These are phyloP conservation scores for Stentor coeruleus DNA, from an alignment of 73 alveolate genomes.

Conservation along the genomic window DNA sequence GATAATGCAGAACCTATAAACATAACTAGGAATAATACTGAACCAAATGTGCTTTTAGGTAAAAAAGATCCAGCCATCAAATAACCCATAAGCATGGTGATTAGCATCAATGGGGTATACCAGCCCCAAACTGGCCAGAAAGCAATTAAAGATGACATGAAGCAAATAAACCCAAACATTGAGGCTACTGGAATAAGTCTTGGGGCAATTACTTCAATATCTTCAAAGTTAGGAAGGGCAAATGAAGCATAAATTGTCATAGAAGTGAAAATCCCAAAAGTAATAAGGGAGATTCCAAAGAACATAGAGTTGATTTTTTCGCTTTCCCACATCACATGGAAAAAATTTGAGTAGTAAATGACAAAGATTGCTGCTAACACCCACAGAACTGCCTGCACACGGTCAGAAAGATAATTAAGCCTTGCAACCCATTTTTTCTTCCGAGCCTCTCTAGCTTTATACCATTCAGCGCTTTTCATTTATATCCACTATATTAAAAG, in stretches of 20 bases:
- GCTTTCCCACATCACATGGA: constrained; percentile 1
- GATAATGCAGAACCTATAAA: not conserved
- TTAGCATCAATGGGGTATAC: not conserved
- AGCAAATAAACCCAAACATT: not conserved
- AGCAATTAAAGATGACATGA: not conserved
- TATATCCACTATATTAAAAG: too few relatives aligned
- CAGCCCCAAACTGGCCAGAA: constrained; percentile 25
- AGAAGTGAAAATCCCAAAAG: constrained; percentile 19
- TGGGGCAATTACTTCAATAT: constrained; percentile 6
- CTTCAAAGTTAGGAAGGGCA: not conserved
- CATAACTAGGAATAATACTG: not conserved
- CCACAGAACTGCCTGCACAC: constrained; percentile 6
- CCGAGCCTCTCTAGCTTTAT: constrained; percentile 5
- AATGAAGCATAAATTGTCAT: constrained; percentile 22
- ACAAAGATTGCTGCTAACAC: not conserved
- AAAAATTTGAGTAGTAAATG: constrained; percentile 7
- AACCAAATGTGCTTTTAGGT: constrained; percentile 1
- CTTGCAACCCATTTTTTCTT: constrained; percentile 18
- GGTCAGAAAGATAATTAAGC: not conserved
- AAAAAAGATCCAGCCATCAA: constrained; percentile 20
- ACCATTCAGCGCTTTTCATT: constrained; percentile 7
- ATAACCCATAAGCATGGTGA: constrained; percentile 16
- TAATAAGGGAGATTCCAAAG: constrained; percentile 5
- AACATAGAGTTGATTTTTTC: constrained; percentile 2
- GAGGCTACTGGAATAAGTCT: constrained; percentile 11